Evolutionary conservation across 75 land plant species (phyloP), one percentile per base, ranked within the genome.

Genomic region (Cryptomeria japonica): DNA sequence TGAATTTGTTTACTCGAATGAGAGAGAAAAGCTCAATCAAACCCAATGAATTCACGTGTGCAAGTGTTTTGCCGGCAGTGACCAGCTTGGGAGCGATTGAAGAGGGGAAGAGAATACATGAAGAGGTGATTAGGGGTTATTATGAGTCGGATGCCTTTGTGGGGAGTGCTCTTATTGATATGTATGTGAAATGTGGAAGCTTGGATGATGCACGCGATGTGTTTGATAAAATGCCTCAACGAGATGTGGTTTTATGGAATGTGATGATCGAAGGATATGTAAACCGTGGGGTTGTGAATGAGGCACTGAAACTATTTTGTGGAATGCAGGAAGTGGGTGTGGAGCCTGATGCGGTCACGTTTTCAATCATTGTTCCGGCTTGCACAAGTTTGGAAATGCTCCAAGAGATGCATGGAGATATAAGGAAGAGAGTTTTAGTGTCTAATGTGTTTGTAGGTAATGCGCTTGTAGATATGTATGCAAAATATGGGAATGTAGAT

Each of bases 111-210:
- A 90, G 88, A 51, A 58, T 87, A 55, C 95, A 94, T 72, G 88
- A 90, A 58, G 89, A 90, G 68, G 83, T 85, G 39, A 56, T 90
- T 22, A 89, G 80, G 28, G 72, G 87, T 89, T 90, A 93, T 39
- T 93, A 92, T 75, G 58, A 87, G 87, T 88, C 88, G 0, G 88
- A 93, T 86, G 34, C 84, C 14, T 85, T 88, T 72, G 86, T 95
- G 32, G 85, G 87, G 6, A 95, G 91, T 86, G 92, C 94, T 85
- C 86, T 94, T 51, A 84, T 95, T 12, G 91, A 92, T 9, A 95
- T 95, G 96, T 95, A 95, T 72, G 89, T 92, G 22, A 95, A 95
- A 51, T 95, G 96, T 89, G 96, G 95, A 14, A 85, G 73, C 47
- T 75, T 89, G 55, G 84, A 87, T 42, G 95, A 91, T 51, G 92